Percentiles rank a stretch among this genome's conserved stretches.
Conservation (phyloP, 192 early-diverging fungal genomes). For the Entomortierella parvispora region DNA sequence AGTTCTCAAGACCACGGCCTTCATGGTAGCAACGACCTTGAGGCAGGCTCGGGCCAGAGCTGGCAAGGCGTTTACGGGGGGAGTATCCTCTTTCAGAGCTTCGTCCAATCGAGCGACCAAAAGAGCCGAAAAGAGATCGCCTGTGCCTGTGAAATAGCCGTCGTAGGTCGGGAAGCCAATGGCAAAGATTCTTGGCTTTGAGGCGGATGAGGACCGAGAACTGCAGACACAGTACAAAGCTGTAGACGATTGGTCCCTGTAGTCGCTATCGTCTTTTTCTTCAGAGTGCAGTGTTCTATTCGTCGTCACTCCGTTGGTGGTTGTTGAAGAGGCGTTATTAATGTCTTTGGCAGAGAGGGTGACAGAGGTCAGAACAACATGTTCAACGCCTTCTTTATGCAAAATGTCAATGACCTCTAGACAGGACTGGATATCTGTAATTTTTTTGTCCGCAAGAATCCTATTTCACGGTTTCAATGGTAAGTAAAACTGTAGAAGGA, state of each 20-base stretch:
- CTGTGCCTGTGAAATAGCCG: slow-evolving; percentile 92
- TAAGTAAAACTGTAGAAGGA: not conserved
- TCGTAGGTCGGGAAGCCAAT: slow-evolving; percentile 81
- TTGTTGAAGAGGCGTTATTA: not conserved
- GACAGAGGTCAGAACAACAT: slow-evolving; percentile 85
- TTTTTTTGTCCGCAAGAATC: slow-evolving; percentile 65
- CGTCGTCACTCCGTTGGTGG: not conserved
- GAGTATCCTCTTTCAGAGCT: slow-evolving; percentile 10
- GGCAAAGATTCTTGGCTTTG: slow-evolving; percentile 58
- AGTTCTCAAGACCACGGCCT: slow-evolving; percentile 76
- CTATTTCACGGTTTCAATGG: slow-evolving; percentile 15
- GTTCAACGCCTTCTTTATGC: slow-evolving; percentile 72
- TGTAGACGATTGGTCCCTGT: not conserved
- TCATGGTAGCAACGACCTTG: slow-evolving; percentile 73
- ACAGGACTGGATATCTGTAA: slow-evolving; percentile 63
- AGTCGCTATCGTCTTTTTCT: not conserved
- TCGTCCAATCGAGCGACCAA: slow-evolving; percentile 70
- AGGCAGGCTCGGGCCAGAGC: slow-evolving; percentile 67
- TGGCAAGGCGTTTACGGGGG: slow-evolving; percentile 12
- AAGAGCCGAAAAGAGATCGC: slow-evolving; percentile 87
- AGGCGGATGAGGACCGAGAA: slow-evolving; percentile 6
- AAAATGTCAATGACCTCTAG: slow-evolving; percentile 66
- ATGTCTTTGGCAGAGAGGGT: slow-evolving; percentile 51
- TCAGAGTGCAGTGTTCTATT: not conserved
- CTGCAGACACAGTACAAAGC: slow-evolving; percentile 36